A percentile compares a stretch with the other conserved stretches of the same genome.
phyloP scores from a whole-genome alignment of 2,329 filamentous ascomycete species.

The Sclerotinia glacialis region DNA sequence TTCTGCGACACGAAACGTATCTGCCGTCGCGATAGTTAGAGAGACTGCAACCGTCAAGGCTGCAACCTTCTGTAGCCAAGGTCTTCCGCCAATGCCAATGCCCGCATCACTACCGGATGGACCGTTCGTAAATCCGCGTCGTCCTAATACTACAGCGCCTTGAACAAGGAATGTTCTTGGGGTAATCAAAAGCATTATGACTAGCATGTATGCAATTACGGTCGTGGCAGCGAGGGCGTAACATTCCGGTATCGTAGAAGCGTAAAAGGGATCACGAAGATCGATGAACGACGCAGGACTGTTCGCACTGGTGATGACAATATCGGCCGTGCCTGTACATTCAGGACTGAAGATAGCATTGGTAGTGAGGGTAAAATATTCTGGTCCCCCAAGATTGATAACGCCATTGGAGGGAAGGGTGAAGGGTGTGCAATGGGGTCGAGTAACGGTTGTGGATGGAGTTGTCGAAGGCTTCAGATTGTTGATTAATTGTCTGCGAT shows the following conservation, averaged over 20 bases:
- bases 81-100: slow-evolving; percentile 83
- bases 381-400: slow-evolving; percentile 42
- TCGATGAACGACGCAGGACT: slow-evolving; percentile 43
- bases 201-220: slow-evolving; percentile 80
- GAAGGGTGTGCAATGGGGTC: slow-evolving; percentile 59
- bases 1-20: slow-evolving; percentile 84
- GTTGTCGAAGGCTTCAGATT: slow-evolving; percentile 25
- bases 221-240: slow-evolving; percentile 92
- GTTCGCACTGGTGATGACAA: slow-evolving; percentile 31
- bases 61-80: slow-evolving; percentile 87
- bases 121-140: slow-evolving; percentile 80
- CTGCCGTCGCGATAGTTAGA: slow-evolving; percentile 86
- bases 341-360: slow-evolving; percentile 50
- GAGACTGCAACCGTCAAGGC: slow-evolving; percentile 75
- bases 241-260: slow-evolving; percentile 86
- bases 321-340: slow-evolving; percentile 44
- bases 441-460: slow-evolving; percentile 39
- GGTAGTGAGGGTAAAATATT: slow-evolving; percentile 44
- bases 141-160: slow-evolving; percentile 75
- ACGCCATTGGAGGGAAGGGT: slow-evolving; percentile 58
- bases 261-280: slow-evolving; percentile 84
- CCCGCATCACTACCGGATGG: slow-evolving; percentile 65
- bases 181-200: slow-evolving; percentile 85
- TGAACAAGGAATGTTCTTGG: slow-evolving; percentile 91
- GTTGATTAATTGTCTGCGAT: slow-evolving; percentile 37